Evolutionary conservation across 768 basidiomycete genomes (phyloP).

Genomic region (Serendipita sp.): DNA sequence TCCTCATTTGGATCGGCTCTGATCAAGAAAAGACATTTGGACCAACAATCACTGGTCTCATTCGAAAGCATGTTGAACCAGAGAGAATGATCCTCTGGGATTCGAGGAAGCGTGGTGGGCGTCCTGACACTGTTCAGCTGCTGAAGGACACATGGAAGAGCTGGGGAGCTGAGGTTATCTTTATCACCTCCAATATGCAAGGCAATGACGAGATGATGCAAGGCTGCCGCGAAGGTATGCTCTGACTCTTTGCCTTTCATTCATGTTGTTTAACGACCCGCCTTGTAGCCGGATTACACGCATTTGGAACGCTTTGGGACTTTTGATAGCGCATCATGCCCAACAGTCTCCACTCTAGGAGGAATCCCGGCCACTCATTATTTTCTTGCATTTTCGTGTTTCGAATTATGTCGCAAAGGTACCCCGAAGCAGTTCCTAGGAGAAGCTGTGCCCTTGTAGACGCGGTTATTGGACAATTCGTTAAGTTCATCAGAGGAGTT

Average conservation of each 20-base stretch:
- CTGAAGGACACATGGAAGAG: conserved; percentile 48
- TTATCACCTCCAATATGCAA: conserved; percentile 70
- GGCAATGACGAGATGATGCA: conserved; percentile 68
- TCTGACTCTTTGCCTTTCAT: conserved; percentile 28
- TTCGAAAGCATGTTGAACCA: conserved; percentile 51
- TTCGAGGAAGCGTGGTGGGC: conserved; percentile 49
- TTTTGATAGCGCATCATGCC: conserved; percentile 23
- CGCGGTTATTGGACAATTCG: too few relatives aligned
- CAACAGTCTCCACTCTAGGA: too few relatives aligned
- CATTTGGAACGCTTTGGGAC: conserved; percentile 55
- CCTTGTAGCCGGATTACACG: conserved; percentile 17
- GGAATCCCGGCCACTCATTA: not conserved
- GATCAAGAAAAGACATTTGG: conserved; percentile 78
- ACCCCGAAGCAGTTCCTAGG: too few relatives aligned
- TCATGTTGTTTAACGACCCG: conserved; percentile 11
- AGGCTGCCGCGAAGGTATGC: conserved; percentile 53
- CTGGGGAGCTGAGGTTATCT: conserved; percentile 67
- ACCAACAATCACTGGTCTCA: conserved; percentile 57
- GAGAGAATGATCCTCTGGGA: conserved; percentile 67
- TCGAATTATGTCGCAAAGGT: not conserved
- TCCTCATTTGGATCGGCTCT: conserved; percentile 66
- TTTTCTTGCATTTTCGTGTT: not conserved
- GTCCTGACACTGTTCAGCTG: conserved; percentile 64
- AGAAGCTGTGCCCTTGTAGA: too few relatives aligned
- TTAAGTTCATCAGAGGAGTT: too few relatives aligned